Evolutionary conservation across 768 basidiomycete genomes (phyloP).

Genomic region (Rubroboletus pulcherrimus): DNA sequence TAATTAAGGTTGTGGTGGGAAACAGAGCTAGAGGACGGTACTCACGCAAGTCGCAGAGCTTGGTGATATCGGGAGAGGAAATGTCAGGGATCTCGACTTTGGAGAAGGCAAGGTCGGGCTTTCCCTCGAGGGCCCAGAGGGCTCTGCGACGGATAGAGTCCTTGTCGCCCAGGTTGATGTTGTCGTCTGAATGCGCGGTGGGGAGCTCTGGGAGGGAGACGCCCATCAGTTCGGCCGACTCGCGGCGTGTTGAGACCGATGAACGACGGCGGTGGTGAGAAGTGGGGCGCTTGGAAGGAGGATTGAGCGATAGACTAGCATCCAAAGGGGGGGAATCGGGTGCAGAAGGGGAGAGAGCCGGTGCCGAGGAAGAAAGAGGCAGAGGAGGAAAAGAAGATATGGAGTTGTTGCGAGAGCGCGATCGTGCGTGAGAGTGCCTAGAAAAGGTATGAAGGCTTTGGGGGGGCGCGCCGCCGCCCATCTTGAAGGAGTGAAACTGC

Average conservation of each 20-base stretch:
- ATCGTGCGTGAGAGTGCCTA: constrained; percentile 37
- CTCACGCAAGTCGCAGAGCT: constrained; percentile 66
- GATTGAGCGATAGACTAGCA: constrained; percentile 16
- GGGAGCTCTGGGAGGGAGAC: constrained; percentile 67
- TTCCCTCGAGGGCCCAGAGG: constrained; percentile 84
- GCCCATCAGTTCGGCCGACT: constrained; percentile 91
- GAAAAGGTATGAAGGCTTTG: constrained; percentile 38
- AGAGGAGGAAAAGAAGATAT: constrained; percentile 32
- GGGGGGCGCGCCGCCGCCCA: constrained; percentile 44
- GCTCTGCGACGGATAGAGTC: constrained; percentile 80
- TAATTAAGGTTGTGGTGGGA: neutral
- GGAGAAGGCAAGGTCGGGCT: constrained; percentile 62
- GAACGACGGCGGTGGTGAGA: constrained; percentile 85
- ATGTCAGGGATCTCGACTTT: constrained; percentile 86
- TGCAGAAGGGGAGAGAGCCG: constrained; percentile 35
- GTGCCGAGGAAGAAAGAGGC: constrained; percentile 38
- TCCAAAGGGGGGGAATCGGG: constrained; percentile 34
- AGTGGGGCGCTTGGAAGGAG: constrained; percentile 48
- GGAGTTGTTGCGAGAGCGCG: constrained; percentile 68
- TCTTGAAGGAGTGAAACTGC: constrained; percentile 72
- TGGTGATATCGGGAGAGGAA: constrained; percentile 52
- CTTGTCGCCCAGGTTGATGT: constrained; percentile 64
- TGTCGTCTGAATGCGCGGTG: constrained; percentile 57
- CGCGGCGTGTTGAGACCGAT: constrained; percentile 83
- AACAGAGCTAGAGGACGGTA: constrained; percentile 17